Base-by-base conservation (phyloP, 2,329 filamentous ascomycete genomes). In the Aspergillus pseudoglaucus region DNA sequence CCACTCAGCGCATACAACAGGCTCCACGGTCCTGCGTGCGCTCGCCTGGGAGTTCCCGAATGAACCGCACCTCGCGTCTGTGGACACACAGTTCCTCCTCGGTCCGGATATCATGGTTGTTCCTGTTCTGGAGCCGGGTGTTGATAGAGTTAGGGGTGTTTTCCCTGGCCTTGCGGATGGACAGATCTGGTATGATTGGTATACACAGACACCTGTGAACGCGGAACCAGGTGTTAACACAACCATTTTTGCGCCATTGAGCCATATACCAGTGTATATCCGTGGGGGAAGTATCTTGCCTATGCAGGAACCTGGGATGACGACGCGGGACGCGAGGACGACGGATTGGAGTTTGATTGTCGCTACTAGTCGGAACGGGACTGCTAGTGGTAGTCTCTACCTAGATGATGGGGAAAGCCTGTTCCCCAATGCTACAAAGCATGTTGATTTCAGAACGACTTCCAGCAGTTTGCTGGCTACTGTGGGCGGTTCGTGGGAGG, bases 121-220 rank as follows among this genome's bases (percentile, higher is more conserved):
- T 0, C 86, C 86, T 0, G 84, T 85, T 0, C 75, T 89, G 3
- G 63, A 61, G 1, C 78, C 75, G 3, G 81, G 82, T 53, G 82
- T 79, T 6, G 78, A 79, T 15, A 78, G 74, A 1, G 84, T 88
- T 6, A 70, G 79, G 22, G 85, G 82, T 23, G 78, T 88, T 3
- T 89, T 90, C 64, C 86, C 86, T 0, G 85, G 85, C 6, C 65
- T 82, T 2, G 74, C 75, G 2, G 66, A 75, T 1, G 82, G 74
- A 2, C 78, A 80, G 37, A 64, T 81, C 2, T 90, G 85, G 83
- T 90, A 89, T 58, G 86, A 90, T 63, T 90, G 85, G 85, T 89
- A 89, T 65, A 85, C 78, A n/a, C 79, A 82, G 44, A 75, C 74
- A 0, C 73, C 73, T 0, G 71, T 88, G 3, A 59, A 71, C 14